Conservation (phyloP, 495 filamentous ascomycete species). For the Niebla homalea region DNA sequence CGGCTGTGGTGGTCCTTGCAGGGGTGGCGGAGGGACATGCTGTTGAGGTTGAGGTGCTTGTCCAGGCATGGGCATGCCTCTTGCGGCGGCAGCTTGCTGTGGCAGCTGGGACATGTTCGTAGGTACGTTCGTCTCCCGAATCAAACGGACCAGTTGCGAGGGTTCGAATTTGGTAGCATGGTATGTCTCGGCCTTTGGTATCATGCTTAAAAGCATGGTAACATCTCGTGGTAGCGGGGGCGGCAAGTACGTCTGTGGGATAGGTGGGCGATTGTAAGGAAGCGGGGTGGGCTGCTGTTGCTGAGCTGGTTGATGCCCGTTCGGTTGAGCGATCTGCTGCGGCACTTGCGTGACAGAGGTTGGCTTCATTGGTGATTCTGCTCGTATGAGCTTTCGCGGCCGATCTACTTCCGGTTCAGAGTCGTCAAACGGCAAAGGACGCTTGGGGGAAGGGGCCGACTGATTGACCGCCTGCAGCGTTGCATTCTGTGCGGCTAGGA, state of each 20-base stretch:
- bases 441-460: slow-evolving; percentile 61
- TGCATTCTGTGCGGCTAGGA: slow-evolving; percentile 37
- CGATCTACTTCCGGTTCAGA: slow-evolving; percentile 52
- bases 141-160: slow-evolving; percentile 56
- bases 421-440: slow-evolving; percentile 55
- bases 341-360: slow-evolving; percentile 59
- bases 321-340: slow-evolving; percentile 70
- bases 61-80: slow-evolving; percentile 16
- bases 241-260: slow-evolving; percentile 19
- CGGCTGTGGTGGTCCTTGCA: slow-evolving; percentile 15
- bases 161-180: slow-evolving; percentile 52
- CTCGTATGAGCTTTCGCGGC: slow-evolving; percentile 64
- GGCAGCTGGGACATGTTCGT: slow-evolving; percentile 28
- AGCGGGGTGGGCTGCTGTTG: slow-evolving; percentile 12
- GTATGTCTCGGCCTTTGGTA: slow-evolving; percentile 66
- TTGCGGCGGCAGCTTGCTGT: background rate
- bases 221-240: slow-evolving; percentile 63
- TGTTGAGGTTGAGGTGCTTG: slow-evolving; percentile 18
- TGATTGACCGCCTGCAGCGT: slow-evolving; percentile 39
- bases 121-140: slow-evolving; percentile 54
- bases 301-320: slow-evolving; percentile 34
- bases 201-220: slow-evolving; percentile 65
- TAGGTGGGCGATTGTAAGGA: slow-evolving; percentile 19
- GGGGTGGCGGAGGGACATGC: slow-evolving; percentile 27
- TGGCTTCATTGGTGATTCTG: slow-evolving; percentile 58